These are phyloP conservation scores for Crithidia bombi DNA, from an alignment of 208 protist species.

Conservation along the genomic window DNA sequence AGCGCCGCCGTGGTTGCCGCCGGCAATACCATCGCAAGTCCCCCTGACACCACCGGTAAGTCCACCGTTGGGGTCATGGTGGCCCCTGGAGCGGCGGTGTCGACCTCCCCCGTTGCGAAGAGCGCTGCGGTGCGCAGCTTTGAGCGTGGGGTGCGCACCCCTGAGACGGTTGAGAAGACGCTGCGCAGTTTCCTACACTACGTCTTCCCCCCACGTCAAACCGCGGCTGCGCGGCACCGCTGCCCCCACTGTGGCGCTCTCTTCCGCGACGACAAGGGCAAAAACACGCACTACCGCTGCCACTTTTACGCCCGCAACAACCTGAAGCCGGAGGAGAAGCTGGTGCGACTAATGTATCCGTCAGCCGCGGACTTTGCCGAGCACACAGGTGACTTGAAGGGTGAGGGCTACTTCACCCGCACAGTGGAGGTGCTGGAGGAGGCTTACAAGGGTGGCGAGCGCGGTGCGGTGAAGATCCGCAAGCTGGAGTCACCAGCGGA, in stretches of 20 bases:
- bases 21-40: not conserved
- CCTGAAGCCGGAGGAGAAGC: conserved; percentile 57
- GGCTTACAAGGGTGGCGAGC: conserved; percentile 45
- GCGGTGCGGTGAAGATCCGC: conserved; percentile 44
- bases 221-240: conserved; percentile 35
- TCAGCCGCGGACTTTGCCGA: conserved; percentile 58
- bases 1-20: conserved; percentile 22
- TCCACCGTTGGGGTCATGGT: too few relatives aligned
- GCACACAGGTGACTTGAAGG: conserved; percentile 42
- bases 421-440: conserved; percentile 50
- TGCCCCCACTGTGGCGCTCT: conserved; percentile 71
- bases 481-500: conserved; percentile 27
- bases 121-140: conserved; percentile 28
- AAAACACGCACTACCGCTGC: conserved; percentile 74
- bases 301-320: conserved; percentile 78
- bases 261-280: conserved; percentile 54
- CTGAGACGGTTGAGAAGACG: conserved; percentile 49
- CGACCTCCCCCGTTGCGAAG: conserved; percentile 6
- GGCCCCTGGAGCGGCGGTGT: too few relatives aligned
- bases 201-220: conserved; percentile 56
- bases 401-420: conserved; percentile 41
- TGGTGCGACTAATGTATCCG: conserved; percentile 75
- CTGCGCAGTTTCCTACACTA: conserved; percentile 65
- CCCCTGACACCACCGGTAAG: too few relatives aligned
- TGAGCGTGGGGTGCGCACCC: conserved; percentile 31